Evolutionary conservation across 306 rosid species (phyloP).

Genomic region (Gastrolobium villosum): DNA sequence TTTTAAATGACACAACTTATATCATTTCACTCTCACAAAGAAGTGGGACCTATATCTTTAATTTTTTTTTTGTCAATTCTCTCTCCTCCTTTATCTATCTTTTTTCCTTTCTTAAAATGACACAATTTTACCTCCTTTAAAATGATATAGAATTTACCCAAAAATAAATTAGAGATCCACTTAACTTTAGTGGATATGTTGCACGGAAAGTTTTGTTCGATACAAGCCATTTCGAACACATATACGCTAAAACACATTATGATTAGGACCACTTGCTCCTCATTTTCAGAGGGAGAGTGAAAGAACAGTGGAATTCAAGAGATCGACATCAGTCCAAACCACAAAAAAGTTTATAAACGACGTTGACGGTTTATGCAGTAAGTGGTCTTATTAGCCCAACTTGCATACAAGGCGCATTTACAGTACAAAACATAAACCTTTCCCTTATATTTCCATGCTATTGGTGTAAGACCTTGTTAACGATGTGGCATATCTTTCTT

Average conservation of each 20-base stretch:
- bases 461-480: neutral
- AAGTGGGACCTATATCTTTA: too few species aligned
- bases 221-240: too few species aligned
- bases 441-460: neutral
- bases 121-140: too few species aligned
- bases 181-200: too few species aligned
- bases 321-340: slow-evolving; percentile 58
- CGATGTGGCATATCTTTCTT: neutral
- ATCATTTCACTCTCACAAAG: too few species aligned
- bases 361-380: slow-evolving; percentile 58
- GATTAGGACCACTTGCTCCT: slow-evolving; percentile 54
- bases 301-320: slow-evolving; percentile 58
- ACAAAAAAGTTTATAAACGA: slow-evolving; percentile 59
- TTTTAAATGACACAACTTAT: too few species aligned
- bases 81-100: too few species aligned
- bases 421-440: neutral
- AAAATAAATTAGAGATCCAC: too few species aligned
- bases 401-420: slow-evolving; percentile 14
- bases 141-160: too few species aligned
- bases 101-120: too few species aligned
- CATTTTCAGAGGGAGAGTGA: slow-evolving; percentile 37
- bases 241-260: slow-evolving; percentile 30
- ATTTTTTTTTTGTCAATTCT: too few species aligned
- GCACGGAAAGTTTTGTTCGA: too few species aligned
- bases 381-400: slow-evolving; percentile 17